Evolutionary conservation across 2,329 filamentous ascomycete genomes (phyloP), one percentile per base, ranked within the genome.

Genomic region (Clarireedia homoeocarpa): DNA sequence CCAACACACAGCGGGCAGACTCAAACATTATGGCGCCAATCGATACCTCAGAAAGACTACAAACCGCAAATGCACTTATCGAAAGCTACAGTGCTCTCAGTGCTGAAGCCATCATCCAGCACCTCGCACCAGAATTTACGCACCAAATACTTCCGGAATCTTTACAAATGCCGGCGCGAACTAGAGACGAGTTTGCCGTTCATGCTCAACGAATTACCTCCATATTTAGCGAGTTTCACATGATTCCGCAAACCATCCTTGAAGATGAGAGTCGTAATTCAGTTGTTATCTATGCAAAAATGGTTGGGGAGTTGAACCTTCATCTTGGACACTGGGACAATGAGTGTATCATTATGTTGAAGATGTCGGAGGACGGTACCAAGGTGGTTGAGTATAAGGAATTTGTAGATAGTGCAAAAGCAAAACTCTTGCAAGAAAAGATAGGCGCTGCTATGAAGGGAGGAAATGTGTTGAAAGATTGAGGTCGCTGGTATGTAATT

Each of bases 361-460:
- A 49, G 24, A 55, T 55, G 52, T 23, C 26, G 15, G 52, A 48
- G 17, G 34, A 48, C 17, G 52, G 34, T 23, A 38, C 14, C 7
- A 55, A 55, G 15, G 34, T 55, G 1, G 27, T 24, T 10, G 36
- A 48, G 26, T 34, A 48, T 17, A 48, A 27, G 27, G 52, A 55
- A 23, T 55, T 55, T 55, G 52, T 55, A 30, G 52, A 48, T 48
- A 55, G 52, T 23, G 52, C 52, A 24, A 48, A 48, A 12, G 45
- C 36, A 36, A 47, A 47, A 15, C 26, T 20, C 12, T 15, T 47
- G 14, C 45, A 26, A 15, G 45, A 47, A 23, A 44, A 44, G 23
- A 17, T 44, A 17, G 40, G 40, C 9, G 23, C 40, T 44, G 23
- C 30, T 12, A 34, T 34, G n/a, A 17, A 17, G 40, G n/a, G 23